phyloP scores from a whole-genome alignment of 1,139 yeast genomes.

The Zhuliangozyma blackwelliae region DNA sequence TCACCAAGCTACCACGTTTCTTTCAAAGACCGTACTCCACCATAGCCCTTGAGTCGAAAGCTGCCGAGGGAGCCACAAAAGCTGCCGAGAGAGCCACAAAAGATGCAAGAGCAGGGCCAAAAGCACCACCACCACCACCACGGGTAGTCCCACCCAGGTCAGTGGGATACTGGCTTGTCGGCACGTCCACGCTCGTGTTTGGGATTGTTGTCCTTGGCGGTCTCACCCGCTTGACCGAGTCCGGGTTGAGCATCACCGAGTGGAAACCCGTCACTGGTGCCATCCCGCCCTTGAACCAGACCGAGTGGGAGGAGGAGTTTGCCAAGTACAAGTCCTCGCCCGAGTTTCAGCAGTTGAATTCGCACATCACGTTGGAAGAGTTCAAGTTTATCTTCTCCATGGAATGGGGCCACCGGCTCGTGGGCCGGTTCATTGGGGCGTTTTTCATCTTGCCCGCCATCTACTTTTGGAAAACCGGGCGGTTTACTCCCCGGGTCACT shows the following conservation, averaged over 20 bases:
- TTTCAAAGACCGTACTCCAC: conserved; percentile 1
- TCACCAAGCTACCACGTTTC: background rate
- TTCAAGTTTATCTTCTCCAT: conserved; percentile 91
- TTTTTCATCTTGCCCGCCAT: conserved; percentile 80
- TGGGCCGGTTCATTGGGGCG: conserved; percentile 88
- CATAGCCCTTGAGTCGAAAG: background rate
- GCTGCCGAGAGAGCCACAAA: too few species aligned
- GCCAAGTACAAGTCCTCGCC: conserved; percentile 79
- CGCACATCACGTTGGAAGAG: conserved; percentile 87
- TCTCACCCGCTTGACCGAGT: conserved; percentile 87
- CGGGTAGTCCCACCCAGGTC: conserved; percentile 34
- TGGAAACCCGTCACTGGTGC: conserved; percentile 98
- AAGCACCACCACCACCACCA: conserved; percentile 5
- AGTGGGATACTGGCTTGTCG: conserved; percentile 87
- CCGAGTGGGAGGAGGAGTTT: conserved; percentile 85
- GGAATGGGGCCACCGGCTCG: conserved; percentile 97
- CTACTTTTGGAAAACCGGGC: conserved; percentile 66
- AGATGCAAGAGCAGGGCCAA: too few species aligned
- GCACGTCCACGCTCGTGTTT: conserved; percentile 87
- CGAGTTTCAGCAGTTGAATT: conserved; percentile 83
- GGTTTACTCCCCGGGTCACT: conserved; percentile 67
- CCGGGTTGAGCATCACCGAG: conserved; percentile 94
- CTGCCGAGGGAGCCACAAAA: too few species aligned
- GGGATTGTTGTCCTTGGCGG: conserved; percentile 98
- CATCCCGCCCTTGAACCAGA: conserved; percentile 75